Evolutionary conservation across 495 filamentous ascomycete species (phyloP), one percentile per base, ranked within the genome.

Genomic region (Annulohypoxylon nitens): DNA sequence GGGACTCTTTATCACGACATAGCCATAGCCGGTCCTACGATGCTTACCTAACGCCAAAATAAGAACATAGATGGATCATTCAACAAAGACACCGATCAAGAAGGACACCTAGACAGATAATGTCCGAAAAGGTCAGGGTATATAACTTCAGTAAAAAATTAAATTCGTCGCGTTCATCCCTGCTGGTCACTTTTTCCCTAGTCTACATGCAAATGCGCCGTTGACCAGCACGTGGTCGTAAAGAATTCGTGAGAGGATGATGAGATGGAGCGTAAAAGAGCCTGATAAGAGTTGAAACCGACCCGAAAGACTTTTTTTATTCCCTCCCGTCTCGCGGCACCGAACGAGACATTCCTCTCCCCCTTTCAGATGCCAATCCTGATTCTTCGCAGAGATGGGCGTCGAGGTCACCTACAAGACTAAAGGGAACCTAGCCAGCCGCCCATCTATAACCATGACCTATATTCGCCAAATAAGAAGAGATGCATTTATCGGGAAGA

Each of bases 401-500:
- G 54, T 70, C 62, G 70, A 60, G 61, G 55, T 47, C 71, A 75
- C 69, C 61, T 69, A 53, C 58, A 60, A 73, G 57, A 73, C 70
- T 58, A 63, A 60, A 61, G 65, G 76, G 64, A 69, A 74, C 72
- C 70, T 75, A 78, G 53, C 53, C 64, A 68, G 65, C 76, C 57
- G 73, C 69, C 80, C 79, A 66, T 77, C 58, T 73, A 73, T 70
- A 75, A 72, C 75, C 76, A 70, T 75, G 79, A 75, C 69, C 75
- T 67, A 47, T 25, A 74, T 78, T 76, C 71, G 70, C 62, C 66
- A 75, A 76, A 70, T 69, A 62, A 71, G 57, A 14, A 55, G 65
- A 67, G 75, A 73, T 43, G 64, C 58, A 75, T 85, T 89, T 93
- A 96, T 81, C 93, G 90, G 74, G 93, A 93, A 67, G 93, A 87